Conservation (phyloP, 768 basidiomycete genomes). For the Hygrophoropsis aurantiaca region DNA sequence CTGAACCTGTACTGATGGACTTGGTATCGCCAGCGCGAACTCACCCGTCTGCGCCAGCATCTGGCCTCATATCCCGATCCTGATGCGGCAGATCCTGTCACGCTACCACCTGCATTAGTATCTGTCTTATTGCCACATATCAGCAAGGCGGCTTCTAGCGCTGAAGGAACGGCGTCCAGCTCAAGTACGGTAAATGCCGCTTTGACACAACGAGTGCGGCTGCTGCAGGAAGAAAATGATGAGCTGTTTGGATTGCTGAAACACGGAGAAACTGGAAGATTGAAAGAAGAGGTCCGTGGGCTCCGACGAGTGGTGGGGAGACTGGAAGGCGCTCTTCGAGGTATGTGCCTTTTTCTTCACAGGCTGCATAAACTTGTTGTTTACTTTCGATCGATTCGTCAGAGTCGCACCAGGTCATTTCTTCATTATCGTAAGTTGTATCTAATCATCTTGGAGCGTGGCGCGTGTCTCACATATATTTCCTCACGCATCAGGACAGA, state of each 20-base stretch:
- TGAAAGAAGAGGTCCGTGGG: slow-evolving; percentile 79
- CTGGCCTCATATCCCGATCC: slow-evolving; percentile 60
- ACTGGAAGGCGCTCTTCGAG: slow-evolving; percentile 75
- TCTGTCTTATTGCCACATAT: slow-evolving; percentile 72
- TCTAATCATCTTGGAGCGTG: neutral
- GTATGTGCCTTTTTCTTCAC: slow-evolving; percentile 37
- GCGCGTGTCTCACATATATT: slow-evolving; percentile 11
- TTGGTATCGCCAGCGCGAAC: slow-evolving; percentile 58
- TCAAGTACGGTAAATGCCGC: slow-evolving; percentile 68
- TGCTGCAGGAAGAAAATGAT: slow-evolving; percentile 85
- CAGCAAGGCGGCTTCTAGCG: slow-evolving; percentile 36
- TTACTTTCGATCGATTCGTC: slow-evolving; percentile 7
- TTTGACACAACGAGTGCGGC: slow-evolving; percentile 67
- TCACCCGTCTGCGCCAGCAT: slow-evolving; percentile 65
- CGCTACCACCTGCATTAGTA: slow-evolving; percentile 69
- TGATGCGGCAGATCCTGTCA: slow-evolving; percentile 59
- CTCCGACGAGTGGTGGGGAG: slow-evolving; percentile 66
- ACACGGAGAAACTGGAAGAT: slow-evolving; percentile 70
- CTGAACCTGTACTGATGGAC: slow-evolving; percentile 17
- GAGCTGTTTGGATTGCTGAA: slow-evolving; percentile 78
- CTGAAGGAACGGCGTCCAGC: slow-evolving; percentile 32
- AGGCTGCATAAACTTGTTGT: slow-evolving; percentile 4
- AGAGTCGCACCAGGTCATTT: slow-evolving; percentile 81
- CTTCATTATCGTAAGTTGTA: slow-evolving; percentile 65
- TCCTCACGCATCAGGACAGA: slow-evolving; percentile 52